These are phyloP conservation scores for Phoenix dactylifera DNA, from an alignment of 176 grass and related monocot genomes.

Conservation along the genomic window DNA sequence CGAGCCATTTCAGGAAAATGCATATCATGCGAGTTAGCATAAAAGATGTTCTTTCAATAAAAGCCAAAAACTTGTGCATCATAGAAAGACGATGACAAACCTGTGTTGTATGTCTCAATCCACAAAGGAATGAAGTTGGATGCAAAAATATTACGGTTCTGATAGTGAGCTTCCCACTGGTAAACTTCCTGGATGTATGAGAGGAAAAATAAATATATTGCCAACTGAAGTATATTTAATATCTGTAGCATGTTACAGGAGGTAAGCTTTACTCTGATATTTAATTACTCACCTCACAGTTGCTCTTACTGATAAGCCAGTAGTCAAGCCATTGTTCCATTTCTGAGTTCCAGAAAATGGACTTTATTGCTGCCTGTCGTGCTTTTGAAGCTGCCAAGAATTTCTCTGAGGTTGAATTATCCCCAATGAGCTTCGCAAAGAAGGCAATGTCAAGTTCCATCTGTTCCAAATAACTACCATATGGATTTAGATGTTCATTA, in stretches of 20 bases:
- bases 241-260: too few relatives aligned
- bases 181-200: slow-evolving; percentile 44
- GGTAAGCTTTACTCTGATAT: neutral
- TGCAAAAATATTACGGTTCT: slow-evolving; percentile 60
- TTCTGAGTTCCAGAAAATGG: slow-evolving; percentile 77
- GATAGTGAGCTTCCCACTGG: slow-evolving; percentile 41
- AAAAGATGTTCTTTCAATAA: neutral
- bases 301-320: slow-evolving; percentile 42
- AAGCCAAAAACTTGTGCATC: neutral
- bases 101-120: slow-evolving; percentile 49
- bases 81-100: slow-evolving; percentile 14
- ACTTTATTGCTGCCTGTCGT: slow-evolving; percentile 43
- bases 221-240: neutral
- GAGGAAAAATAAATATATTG: slow-evolving; percentile 10
- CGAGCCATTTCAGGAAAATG: too few relatives aligned
- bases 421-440: slow-evolving; percentile 59
- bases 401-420: slow-evolving; percentile 34
- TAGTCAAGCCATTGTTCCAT: slow-evolving; percentile 88
- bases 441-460: slow-evolving; percentile 64
- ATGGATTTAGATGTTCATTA: neutral
- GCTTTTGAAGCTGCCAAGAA: slow-evolving; percentile 46
- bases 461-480: slow-evolving; percentile 27
- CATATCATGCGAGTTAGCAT: too few relatives aligned
- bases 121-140: slow-evolving; percentile 86
- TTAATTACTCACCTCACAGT: slow-evolving; percentile 34